Evolutionary conservation across 441 rosid species (phyloP), one percentile per base, ranked within the genome.

Genomic region (Populus hybrid): DNA sequence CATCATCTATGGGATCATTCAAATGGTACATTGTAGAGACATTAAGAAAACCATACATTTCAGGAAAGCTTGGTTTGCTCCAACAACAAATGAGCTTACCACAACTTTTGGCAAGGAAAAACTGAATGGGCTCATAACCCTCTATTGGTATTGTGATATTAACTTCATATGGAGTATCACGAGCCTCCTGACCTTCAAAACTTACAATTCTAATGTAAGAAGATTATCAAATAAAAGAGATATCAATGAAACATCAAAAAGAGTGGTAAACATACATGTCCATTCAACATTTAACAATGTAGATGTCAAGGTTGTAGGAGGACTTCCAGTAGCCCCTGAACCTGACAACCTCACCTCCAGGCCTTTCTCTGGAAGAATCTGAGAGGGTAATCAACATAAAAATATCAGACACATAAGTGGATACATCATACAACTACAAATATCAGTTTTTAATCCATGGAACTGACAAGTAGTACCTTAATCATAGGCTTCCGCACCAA

Each of bases 271-370:
- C 80, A 70, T 91, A 95, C 99, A 95, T 78, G 85, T 90, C 99
- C 99, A 95, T 69, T 94, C 90, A 80, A 94, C 79, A 76, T 84
- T 80, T 84, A 95, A 82, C 74, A 88, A 75, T 34, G 98, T 84
- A 21, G 98, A 98, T 32, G 97, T 87, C 85, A 95, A 81, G 73
- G 99, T 94, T 75, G 99, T 91, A 28, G 98, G 97, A 79, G 87
- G 88, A 59, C 80, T 89, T 79, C 89, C 97, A 16, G 80, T 81
- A 40, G 92, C 84, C 1, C 85, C 97, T 32, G 95, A 89, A 59
- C 98, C 98, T 34, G 93, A 86, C 80, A 90, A 77, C 68, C 74
- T 88, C 73, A 95, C 87, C 69, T 82, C 78, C 84, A 94, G 87
- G 70, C 95, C 97, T 46, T 82, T 84, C 78, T 90, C 92, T 14